phyloP scores from a whole-genome alignment of 225 moss, liverwort and hornwort species.

The Anthoceros angustus region DNA sequence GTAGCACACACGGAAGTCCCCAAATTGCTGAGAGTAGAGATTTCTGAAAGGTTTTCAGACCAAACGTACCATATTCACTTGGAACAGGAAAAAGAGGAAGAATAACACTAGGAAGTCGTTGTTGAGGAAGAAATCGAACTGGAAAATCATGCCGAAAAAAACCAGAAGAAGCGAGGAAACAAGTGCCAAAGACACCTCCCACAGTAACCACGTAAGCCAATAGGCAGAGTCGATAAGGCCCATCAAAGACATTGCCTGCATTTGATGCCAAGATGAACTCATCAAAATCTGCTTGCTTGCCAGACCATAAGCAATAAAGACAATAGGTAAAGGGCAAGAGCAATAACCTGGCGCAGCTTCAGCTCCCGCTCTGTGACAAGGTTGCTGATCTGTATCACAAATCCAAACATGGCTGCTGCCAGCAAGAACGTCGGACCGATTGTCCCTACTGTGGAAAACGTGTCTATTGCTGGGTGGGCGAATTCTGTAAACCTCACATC shows the following conservation, averaged over 20 bases:
- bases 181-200: conserved; percentile 58
- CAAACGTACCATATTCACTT: conserved; percentile 60
- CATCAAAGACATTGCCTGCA: conserved; percentile 81
- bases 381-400: conserved; percentile 88
- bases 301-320: not conserved
- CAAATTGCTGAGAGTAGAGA: not conserved
- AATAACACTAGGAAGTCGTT: conserved; percentile 71
- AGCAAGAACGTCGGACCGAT: conserved; percentile 77
- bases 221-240: conserved; percentile 85
- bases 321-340: not conserved
- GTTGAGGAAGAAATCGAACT: conserved; percentile 74
- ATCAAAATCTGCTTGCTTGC: not conserved
- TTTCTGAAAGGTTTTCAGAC: not conserved
- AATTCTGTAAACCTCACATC: conserved; percentile 71
- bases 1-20: not conserved
- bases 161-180: conserved; percentile 61
- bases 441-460: conserved; percentile 44
- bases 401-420: conserved; percentile 95
- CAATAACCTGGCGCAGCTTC: conserved; percentile 64
- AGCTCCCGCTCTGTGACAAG: conserved; percentile 80
- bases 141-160: conserved; percentile 80
- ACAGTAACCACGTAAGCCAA: conserved; percentile 84
- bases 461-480: conserved; percentile 69
- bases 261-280: conserved; percentile 4
- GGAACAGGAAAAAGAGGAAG: conserved; percentile 76